phyloP scores from a whole-genome alignment of 192 early-diverging fungal species.

The Piromyces finnis region DNA sequence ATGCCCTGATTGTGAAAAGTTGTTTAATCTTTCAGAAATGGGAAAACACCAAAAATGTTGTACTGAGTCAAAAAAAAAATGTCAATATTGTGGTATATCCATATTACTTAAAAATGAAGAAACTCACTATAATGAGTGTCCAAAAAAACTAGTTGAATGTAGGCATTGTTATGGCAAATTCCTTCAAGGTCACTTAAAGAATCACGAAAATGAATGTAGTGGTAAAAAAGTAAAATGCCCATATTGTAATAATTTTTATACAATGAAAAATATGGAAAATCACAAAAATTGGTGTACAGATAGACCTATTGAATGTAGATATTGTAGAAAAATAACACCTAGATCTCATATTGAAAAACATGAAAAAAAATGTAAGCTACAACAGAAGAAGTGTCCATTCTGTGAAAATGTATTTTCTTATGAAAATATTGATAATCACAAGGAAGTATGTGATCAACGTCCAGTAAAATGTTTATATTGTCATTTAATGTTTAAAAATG shows the following conservation, averaged over 20 bases:
- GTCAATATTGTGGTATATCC: neutral
- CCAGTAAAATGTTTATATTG: neutral
- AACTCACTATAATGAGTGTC: neutral
- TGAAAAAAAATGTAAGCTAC: neutral
- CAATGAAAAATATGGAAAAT: neutral
- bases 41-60: neutral
- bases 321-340: neutral
- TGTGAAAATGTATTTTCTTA: neutral
- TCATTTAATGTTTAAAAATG: neutral
- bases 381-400: neutral
- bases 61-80: neutral
- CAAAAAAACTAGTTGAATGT: neutral
- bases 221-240: neutral
- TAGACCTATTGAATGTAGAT: neutral
- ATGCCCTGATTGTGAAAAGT: neutral
- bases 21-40: neutral
- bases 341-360: neutral
- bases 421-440: neutral
- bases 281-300: neutral
- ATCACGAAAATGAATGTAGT: neutral
- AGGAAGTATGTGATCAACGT: neutral
- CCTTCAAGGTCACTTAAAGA: neutral
- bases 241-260: neutral
- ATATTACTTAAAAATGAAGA: neutral
- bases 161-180: neutral